Evolutionary conservation across 2,329 filamentous ascomycete species (phyloP).

Genomic region (Saccharata proteae): DNA sequence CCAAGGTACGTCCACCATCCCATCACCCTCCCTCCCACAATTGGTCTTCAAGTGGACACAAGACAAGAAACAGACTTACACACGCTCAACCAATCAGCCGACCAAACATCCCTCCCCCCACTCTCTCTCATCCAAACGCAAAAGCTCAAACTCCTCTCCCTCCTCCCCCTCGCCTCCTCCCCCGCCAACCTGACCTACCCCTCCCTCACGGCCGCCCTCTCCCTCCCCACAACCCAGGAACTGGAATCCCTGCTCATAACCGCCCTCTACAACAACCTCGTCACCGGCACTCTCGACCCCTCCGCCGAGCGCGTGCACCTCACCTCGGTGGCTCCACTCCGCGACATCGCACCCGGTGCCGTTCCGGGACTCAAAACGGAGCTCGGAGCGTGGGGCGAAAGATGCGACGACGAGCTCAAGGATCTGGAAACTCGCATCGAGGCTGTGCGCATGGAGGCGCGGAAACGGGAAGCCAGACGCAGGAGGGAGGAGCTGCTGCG

Average conservation of each 20-base stretch:
- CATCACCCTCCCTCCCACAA: neutral
- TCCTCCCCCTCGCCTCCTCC: slow-evolving; percentile 67
- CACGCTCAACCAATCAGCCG: slow-evolving; percentile 25
- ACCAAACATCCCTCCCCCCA: slow-evolving; percentile 47
- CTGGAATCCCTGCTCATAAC: slow-evolving; percentile 80
- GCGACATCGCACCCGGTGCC: slow-evolving; percentile 67
- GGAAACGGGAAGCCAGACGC: slow-evolving; percentile 1
- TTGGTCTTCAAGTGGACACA: neutral
- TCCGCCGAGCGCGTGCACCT: slow-evolving; percentile 62
- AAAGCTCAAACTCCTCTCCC: slow-evolving; percentile 84
- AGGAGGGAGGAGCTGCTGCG: slow-evolving; percentile 5
- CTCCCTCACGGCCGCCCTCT: slow-evolving; percentile 53
- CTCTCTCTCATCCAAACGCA: slow-evolving; percentile 61
- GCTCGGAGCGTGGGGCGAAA: slow-evolving; percentile 63
- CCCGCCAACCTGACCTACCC: slow-evolving; percentile 57
- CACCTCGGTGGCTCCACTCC: slow-evolving; percentile 69
- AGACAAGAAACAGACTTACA: slow-evolving; percentile 4
- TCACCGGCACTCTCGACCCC: slow-evolving; percentile 75
- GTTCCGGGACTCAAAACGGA: slow-evolving; percentile 56
- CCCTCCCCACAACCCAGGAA: slow-evolving; percentile 52
- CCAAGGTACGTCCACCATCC: slow-evolving; percentile 34
- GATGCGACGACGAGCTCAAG: slow-evolving; percentile 61
- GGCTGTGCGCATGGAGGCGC: slow-evolving; percentile 12
- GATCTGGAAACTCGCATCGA: slow-evolving; percentile 65
- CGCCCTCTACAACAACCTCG: slow-evolving; percentile 73